Conservation (phyloP, 495 filamentous ascomycete genomes). For the Talaromyces stipitatus region DNA sequence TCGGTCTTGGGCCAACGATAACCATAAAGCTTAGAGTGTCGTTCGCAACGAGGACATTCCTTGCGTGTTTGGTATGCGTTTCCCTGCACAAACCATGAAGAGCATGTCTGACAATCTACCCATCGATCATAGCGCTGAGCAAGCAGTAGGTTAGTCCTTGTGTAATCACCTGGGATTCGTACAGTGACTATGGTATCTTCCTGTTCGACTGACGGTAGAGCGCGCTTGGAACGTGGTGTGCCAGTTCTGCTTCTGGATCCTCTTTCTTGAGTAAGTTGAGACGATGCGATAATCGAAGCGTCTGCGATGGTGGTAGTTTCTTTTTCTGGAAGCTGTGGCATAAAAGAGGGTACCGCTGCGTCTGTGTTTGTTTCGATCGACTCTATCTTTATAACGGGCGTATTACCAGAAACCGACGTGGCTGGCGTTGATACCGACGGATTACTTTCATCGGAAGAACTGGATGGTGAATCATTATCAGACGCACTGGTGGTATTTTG, state of each 20-base stretch:
- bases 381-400: constrained; percentile 21
- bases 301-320: not conserved
- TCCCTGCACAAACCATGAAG: constrained; percentile 70
- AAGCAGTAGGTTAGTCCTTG: constrained; percentile 63
- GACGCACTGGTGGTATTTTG: constrained; percentile 8
- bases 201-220: constrained; percentile 34
- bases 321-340: not conserved
- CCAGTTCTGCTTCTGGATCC: not conserved
- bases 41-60: constrained; percentile 85
- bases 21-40: constrained; percentile 92
- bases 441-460: constrained; percentile 24
- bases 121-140: constrained; percentile 68
- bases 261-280: not conserved
- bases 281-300: not conserved
- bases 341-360: not conserved
- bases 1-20: constrained; percentile 95
- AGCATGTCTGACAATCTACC: constrained; percentile 82
- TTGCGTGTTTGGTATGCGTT: constrained; percentile 79
- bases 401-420: constrained; percentile 28
- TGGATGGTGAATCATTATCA: constrained; percentile 25
- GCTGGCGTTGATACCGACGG: constrained; percentile 30
- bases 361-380: constrained; percentile 7
- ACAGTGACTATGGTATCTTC: constrained; percentile 26
- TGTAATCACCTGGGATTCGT: constrained; percentile 71
- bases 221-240: not conserved